phyloP scores from a whole-genome alignment of 169 alveolate species.

The Amoebophrya sp. region DNA sequence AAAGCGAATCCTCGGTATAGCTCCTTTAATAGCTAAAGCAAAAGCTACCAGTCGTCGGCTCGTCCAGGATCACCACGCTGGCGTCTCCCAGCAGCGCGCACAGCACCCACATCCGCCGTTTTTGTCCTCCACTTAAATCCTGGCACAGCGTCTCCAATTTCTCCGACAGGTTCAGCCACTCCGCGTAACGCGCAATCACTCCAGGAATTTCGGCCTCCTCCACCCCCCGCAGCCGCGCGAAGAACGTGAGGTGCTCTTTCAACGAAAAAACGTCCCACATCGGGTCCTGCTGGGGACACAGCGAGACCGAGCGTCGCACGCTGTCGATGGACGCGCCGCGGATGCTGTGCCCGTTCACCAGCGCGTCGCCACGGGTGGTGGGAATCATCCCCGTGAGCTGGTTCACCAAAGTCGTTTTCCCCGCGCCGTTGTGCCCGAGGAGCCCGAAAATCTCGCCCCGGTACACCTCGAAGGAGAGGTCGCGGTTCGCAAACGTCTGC shows the following conservation, averaged over 20 bases:
- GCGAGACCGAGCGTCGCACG: conserved; percentile 53
- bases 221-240: background rate
- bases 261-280: conserved; percentile 49
- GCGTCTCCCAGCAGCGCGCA: conserved; percentile 66
- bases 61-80: conserved; percentile 58
- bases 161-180: background rate
- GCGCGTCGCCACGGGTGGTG: conserved; percentile 51
- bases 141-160: background rate
- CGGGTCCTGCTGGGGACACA: conserved; percentile 70
- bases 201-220: background rate
- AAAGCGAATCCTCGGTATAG: too few species aligned
- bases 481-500: too few species aligned
- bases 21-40: too few species aligned
- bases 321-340: conserved; percentile 26
- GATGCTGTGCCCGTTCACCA: conserved; percentile 48
- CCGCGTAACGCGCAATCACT: background rate
- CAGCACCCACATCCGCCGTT: conserved; percentile 58
- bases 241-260: conserved; percentile 39
- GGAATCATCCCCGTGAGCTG: conserved; percentile 50
- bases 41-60: conserved; percentile 72
- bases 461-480: too few species aligned
- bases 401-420: conserved; percentile 67
- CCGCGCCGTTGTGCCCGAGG: conserved; percentile 59
- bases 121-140: conserved; percentile 37
- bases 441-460: too few species aligned